Evolutionary conservation across 1,284 basidiomycete species (phyloP).

Genomic region (Puccinia novopanici): DNA sequence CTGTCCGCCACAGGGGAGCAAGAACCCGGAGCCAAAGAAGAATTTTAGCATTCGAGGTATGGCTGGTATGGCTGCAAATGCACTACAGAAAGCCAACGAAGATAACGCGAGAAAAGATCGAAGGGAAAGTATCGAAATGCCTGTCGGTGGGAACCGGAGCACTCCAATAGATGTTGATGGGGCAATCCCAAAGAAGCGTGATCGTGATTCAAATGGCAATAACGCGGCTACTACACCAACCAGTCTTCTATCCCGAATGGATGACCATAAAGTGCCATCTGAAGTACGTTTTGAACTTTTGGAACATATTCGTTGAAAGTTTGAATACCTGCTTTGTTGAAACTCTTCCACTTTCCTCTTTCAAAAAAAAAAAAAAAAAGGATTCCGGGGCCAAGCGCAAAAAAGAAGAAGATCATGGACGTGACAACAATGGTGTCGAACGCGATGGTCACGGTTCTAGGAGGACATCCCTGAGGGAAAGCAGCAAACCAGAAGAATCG

Average conservation of each 20-base stretch:
- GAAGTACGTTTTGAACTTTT: constrained; percentile 15
- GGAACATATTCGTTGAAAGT: not conserved
- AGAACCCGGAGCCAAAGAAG: constrained; percentile 43
- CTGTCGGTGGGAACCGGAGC: not conserved
- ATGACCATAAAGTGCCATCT: constrained; percentile 19
- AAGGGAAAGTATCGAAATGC: constrained; percentile 6
- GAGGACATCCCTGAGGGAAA: constrained; percentile 25
- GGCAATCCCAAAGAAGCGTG: constrained; percentile 25
- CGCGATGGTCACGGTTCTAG: constrained; percentile 7
- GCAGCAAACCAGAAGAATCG: constrained; percentile 21
- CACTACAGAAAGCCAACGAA: constrained; percentile 48
- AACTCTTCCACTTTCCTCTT: not conserved
- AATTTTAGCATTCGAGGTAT: constrained; percentile 47
- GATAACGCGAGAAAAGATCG: constrained; percentile 48
- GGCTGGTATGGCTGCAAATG: constrained; percentile 48
- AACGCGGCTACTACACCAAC: constrained; percentile 17
- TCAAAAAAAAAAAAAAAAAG: not conserved
- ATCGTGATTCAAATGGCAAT: constrained; percentile 8
- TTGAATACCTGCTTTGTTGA: not conserved
- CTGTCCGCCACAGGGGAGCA: constrained; percentile 9
- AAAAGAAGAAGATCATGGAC: not conserved
- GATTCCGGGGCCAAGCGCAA: constrained; percentile 24
- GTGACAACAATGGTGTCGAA: not conserved
- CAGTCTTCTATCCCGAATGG: constrained; percentile 41
- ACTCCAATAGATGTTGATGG: constrained; percentile 24